Evolutionary conservation across 306 rosid species (phyloP), one percentile per base, ranked within the genome.

Genomic region (Casuarina glauca): DNA sequence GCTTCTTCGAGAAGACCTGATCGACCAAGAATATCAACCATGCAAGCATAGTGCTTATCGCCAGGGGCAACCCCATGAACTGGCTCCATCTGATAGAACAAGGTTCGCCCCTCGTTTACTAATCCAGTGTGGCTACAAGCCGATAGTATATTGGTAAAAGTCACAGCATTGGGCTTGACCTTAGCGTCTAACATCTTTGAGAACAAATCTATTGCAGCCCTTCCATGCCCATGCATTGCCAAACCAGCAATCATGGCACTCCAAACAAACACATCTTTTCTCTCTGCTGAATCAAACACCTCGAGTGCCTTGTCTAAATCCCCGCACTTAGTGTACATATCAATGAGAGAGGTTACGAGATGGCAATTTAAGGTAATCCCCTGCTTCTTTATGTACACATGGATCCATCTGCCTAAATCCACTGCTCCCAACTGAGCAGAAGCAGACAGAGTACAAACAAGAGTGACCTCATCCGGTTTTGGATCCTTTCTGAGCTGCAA

Each of bases 241-340:
- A 84, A 79, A 66, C 87, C 89, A 53, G 84, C 90, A 81, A 90
- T 88, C 92, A 86, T 86, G 63, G 91, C 87, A 7, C 92, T 86
- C 92, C 95, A 90, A 73, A 83, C 86, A 48, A 74, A 90, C 72
- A 88, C 91, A 69, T 90, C 95, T 84, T 80, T 88, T 73, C 43
- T 80, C 76, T 83, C 89, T 20, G 10, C 86, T 0, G 79, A 81
- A 26, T 36, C 44, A 78, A 88, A 88, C 12, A 88, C 89, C 73
- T 83, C 90, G n/a, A 77, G 82, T 41, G 89, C 87, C 76, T 86
- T 85, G 66, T 90, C 84, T 48, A 88, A 79, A 75, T 82, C 87
- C 67, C 95, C 95, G 75, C 92, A 88, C 74, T 88, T 90, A 62
- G 90, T 80, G 78, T 90, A 90, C 94, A 88, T 90, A 78, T 90